A percentile compares a stretch with the other conserved stretches of the same genome.
Conservation (phyloP, 2,329 filamentous ascomycete species). For the Claviceps pazoutovae region DNA sequence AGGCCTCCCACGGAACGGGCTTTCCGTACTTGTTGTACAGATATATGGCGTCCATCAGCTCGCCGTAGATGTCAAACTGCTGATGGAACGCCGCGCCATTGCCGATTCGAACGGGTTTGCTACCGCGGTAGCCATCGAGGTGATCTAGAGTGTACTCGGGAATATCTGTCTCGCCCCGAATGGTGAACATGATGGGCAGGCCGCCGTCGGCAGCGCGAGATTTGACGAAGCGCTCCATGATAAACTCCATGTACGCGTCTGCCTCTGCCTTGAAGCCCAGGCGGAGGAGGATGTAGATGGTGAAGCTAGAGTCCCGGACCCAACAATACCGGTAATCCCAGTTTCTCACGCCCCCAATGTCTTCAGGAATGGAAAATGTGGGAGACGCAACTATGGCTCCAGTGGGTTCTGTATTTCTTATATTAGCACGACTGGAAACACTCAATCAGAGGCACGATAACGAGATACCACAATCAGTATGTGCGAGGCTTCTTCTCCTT, state of each 20-base stretch:
- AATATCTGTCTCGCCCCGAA: conserved; percentile 60
- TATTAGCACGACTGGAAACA: too few species aligned
- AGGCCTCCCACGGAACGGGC: conserved; percentile 63
- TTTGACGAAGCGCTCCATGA: conserved; percentile 54
- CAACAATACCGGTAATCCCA: conserved; percentile 68
- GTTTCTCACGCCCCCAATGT: conserved; percentile 52
- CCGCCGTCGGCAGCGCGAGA: conserved; percentile 46
- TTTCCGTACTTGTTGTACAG: conserved; percentile 70
- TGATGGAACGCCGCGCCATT: conserved; percentile 65
- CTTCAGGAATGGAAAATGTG: conserved; percentile 65
- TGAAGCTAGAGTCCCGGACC: conserved; percentile 67
- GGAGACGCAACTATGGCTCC: conserved; percentile 65
- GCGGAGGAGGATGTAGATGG: conserved; percentile 62
- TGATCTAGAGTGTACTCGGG: conserved; percentile 56
- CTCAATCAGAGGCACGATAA: too few species aligned
- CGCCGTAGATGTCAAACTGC: conserved; percentile 69
- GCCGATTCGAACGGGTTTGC: conserved; percentile 59
- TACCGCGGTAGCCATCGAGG: conserved; percentile 58
- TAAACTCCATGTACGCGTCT: conserved; percentile 66
- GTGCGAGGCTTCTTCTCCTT: neutral
- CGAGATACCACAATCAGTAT: too few species aligned
- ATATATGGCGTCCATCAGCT: conserved; percentile 65
- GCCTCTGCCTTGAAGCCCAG: conserved; percentile 65
- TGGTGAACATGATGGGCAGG: conserved; percentile 71
- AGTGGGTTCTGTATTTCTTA: conserved; percentile 42